phyloP scores from a whole-genome alignment of 768 basidiomycete genomes.

The Leccinum arenicola region DNA sequence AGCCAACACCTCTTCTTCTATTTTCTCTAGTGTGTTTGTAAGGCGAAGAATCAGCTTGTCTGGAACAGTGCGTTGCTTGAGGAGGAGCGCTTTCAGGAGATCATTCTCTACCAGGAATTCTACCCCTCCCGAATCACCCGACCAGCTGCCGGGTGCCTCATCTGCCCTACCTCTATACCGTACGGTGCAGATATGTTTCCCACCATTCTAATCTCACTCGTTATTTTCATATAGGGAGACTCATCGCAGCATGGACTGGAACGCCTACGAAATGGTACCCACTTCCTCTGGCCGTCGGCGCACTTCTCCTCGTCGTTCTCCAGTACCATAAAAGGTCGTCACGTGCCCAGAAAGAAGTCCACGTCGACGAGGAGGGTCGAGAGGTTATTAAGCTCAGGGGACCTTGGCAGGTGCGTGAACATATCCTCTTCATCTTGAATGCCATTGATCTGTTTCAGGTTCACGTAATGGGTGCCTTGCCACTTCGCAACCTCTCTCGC shows the following conservation, averaged over 20 bases:
- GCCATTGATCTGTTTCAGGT: constrained; percentile 48
- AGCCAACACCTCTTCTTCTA: constrained; percentile 32
- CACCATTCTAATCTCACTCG: constrained; percentile 7
- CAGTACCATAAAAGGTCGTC: constrained; percentile 65
- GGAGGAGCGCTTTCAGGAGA: constrained; percentile 22
- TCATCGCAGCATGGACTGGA: constrained; percentile 76
- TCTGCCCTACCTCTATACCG: constrained; percentile 50
- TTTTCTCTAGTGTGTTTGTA: constrained; percentile 32
- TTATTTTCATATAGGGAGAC: constrained; percentile 41
- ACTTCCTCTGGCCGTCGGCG: constrained; percentile 85
- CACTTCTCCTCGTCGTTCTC: constrained; percentile 76
- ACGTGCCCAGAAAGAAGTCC: constrained; percentile 57
- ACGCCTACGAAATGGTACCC: constrained; percentile 97
- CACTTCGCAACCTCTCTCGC: constrained; percentile 91
- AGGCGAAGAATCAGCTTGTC: constrained; percentile 32
- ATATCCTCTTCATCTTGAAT: not conserved
- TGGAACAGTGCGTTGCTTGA: constrained; percentile 30
- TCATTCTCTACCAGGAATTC: constrained; percentile 25
- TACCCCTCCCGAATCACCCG: constrained; percentile 42
- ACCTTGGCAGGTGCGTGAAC: constrained; percentile 78
- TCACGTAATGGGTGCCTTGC: constrained; percentile 94
- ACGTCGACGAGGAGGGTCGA: constrained; percentile 79
- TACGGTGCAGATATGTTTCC: constrained; percentile 1
- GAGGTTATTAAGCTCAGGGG: constrained; percentile 81
- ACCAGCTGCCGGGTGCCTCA: constrained; percentile 37